Percentiles rank a stretch among this genome's conserved stretches.
Conservation (phyloP, 208 protist genomes). For the Trypanosomatidae sp. region DNA sequence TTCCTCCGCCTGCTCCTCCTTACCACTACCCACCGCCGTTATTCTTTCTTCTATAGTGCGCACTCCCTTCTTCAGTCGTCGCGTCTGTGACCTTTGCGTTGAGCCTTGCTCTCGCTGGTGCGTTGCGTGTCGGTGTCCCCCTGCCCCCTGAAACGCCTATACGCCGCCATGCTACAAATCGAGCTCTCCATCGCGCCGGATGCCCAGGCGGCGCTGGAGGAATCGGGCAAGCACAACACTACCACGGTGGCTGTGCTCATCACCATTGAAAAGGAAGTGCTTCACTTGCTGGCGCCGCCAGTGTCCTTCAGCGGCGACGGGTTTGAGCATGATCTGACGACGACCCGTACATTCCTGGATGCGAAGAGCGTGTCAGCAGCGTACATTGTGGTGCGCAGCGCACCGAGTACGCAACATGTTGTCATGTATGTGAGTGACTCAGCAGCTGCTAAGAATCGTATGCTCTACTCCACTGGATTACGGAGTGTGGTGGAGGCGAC, state of each 20-base stretch:
- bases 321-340: constrained; percentile 34
- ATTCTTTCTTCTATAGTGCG: neutral
- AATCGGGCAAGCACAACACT: constrained; percentile 28
- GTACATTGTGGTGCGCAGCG: constrained; percentile 47
- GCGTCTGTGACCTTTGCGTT: neutral
- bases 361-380: constrained; percentile 30
- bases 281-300: constrained; percentile 36
- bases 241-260: constrained; percentile 39
- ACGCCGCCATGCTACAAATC: constrained; percentile 40
- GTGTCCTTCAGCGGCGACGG: constrained; percentile 31
- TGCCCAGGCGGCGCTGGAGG: constrained; percentile 38
- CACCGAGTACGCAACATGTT: constrained; percentile 27
- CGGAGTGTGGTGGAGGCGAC: constrained; percentile 26
- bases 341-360: constrained; percentile 26
- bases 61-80: neutral
- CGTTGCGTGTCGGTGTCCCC: neutral
- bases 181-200: constrained; percentile 54
- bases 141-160: neutral
- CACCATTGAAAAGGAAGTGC: constrained; percentile 49
- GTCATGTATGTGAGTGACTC: constrained; percentile 57
- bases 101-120: neutral
- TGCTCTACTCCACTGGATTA: constrained; percentile 63
- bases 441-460: constrained; percentile 51
- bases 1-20: neutral
- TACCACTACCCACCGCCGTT: neutral